Evolutionary conservation across 2,329 filamentous ascomycete species (phyloP).

Genomic region (Stemphylium vesicarium): DNA sequence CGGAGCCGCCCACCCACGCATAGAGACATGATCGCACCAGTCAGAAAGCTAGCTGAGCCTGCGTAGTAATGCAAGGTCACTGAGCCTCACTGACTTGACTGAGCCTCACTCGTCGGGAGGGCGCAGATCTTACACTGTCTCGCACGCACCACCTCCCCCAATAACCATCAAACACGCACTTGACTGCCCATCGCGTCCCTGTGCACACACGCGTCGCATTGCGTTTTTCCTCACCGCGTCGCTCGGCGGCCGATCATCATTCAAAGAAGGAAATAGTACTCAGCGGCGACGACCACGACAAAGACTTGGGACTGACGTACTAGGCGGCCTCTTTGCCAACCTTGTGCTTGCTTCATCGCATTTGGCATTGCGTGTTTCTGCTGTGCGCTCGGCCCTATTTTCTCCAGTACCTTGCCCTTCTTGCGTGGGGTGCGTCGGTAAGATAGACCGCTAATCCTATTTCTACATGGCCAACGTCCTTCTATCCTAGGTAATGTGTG

Average conservation of each 20-base stretch:
- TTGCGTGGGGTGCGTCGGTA: constrained; percentile 3
- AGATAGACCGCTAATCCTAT: background rate
- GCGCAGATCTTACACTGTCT: background rate
- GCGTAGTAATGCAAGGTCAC: background rate
- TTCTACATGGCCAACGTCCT: background rate
- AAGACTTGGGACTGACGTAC: background rate
- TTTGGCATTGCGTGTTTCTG: background rate
- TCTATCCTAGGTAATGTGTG: background rate
- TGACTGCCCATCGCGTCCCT: background rate
- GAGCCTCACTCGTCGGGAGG: background rate
- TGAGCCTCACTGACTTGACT: background rate
- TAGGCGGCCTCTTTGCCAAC: background rate
- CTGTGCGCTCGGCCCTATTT: background rate
- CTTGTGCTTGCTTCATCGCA: background rate
- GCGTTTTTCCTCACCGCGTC: background rate
- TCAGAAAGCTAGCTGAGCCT: background rate
- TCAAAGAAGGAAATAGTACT: background rate
- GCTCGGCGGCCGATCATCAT: background rate
- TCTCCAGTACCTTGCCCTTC: background rate
- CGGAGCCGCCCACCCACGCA: background rate
- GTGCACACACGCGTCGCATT: constrained; percentile 6
- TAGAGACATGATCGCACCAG: background rate
- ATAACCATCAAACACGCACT: constrained; percentile 4
- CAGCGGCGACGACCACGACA: background rate
- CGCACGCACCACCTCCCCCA: background rate